Evolutionary conservation across 352 stramenopile species (phyloP).

Genomic region (Pythium myriotylum): DNA sequence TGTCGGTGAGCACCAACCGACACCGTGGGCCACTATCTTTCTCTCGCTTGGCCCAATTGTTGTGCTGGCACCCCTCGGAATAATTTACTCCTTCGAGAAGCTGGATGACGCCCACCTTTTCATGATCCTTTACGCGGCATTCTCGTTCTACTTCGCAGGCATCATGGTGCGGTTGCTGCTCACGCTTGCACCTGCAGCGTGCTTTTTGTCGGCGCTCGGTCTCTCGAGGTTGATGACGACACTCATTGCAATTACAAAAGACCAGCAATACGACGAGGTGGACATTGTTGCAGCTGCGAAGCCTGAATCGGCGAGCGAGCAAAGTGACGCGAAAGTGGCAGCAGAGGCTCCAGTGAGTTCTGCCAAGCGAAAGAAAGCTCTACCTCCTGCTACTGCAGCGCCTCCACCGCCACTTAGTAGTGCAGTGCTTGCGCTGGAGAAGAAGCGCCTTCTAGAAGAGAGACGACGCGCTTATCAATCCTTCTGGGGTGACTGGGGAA

Average conservation of each 20-base stretch:
- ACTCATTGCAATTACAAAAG: constrained; percentile 14
- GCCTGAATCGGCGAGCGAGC: not conserved
- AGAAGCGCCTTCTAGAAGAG: not conserved
- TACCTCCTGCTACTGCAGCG: not conserved
- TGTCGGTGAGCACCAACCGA: constrained; percentile 94
- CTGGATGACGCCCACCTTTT: constrained; percentile 82
- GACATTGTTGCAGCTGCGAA: not conserved
- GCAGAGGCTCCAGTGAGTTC: not conserved
- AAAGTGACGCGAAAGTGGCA: not conserved
- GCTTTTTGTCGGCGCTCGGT: constrained; percentile 87
- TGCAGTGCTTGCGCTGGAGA: constrained; percentile 3
- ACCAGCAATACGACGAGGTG: not conserved
- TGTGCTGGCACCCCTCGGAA: constrained; percentile 86
- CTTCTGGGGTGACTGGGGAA: constrained; percentile 5
- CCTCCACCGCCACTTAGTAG: not conserved
- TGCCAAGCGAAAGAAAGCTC: constrained; percentile 15
- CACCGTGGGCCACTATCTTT: constrained; percentile 91
- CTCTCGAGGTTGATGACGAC: constrained; percentile 63
- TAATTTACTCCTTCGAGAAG: constrained; percentile 86
- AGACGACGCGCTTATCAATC: not conserved
- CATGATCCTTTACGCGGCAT: constrained; percentile 91
- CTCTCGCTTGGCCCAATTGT: constrained; percentile 90
- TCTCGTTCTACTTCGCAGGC: constrained; percentile 93
- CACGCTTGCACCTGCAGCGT: constrained; percentile 88
- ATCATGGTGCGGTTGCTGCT: constrained; percentile 94